Evolutionary conservation across 176 grass and related monocot genomes (phyloP), one percentile per base, ranked within the genome.

Genomic region (Musa acuminata): DNA sequence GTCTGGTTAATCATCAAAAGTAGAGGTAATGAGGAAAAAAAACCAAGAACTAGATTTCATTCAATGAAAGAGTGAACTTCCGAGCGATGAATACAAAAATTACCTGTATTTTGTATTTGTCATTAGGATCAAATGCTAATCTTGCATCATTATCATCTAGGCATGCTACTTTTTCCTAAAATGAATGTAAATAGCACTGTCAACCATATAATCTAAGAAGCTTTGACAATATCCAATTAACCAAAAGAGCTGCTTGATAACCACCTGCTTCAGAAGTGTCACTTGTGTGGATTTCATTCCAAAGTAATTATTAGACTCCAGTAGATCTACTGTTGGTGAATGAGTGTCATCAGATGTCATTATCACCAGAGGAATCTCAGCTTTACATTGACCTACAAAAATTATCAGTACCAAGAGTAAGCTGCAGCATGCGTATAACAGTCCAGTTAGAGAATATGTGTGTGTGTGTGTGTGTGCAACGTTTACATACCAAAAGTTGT

Each of bases 331-430:
- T 49, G 94, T 98, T 11, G 78, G 68, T 75, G 82, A 79, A 82
- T 98, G 86, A 64, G 94, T 98, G 78, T 98, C 94, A 73, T 98
- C 94, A 43, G 94, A 98, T 27, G 94, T 98, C 94, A 98, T 98
- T 84, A 98, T 91, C 51, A 80, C 90, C 80, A 98, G 91, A 65
- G 90, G 94, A 79, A 98, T 98, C 64, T 89, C 85, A 65, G 24
- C 78, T 26, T 80, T 43, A 64, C 17, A 54, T 83, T 87, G 63
- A 19, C 76, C 90, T 98, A 79, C 51, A 13, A 80, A 84, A 50
- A n/a, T 72, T 17, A 50, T 57, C 50, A 82, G 57, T 59, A 59
- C 76, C 26, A 7, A 70, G 16, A 20, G 48, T 70, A 70, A 70
- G 8, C 35, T n/a, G 29, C 14, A 51, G 35, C 4, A 6, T 0